phyloP scores from a whole-genome alignment of 2,329 filamentous ascomycete species.

The Colletotrichum euphorbiae region DNA sequence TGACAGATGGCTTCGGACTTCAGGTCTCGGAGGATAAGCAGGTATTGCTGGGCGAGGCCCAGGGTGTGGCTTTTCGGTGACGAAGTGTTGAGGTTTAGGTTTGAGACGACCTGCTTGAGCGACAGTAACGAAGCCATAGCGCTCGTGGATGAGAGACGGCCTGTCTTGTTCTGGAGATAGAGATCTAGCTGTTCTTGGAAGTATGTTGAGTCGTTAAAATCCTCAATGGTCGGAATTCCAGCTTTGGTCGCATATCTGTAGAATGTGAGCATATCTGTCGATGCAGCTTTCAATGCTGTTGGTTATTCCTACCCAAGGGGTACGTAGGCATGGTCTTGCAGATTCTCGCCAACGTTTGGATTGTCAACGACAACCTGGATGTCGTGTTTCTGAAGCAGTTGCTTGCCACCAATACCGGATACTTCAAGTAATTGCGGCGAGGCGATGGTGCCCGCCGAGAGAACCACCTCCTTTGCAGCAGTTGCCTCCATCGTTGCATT shows the following conservation, averaged over 20 bases:
- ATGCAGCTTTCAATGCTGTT: too few relatives aligned
- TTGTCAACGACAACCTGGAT: constrained; percentile 49
- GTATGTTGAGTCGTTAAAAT: constrained; percentile 30
- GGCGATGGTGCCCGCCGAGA: constrained; percentile 68
- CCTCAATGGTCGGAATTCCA: constrained; percentile 31
- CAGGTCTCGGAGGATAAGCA: constrained; percentile 21
- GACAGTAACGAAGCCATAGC: constrained; percentile 30
- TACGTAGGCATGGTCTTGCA: constrained; percentile 49
- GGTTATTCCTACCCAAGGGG: constrained; percentile 13
- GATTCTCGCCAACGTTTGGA: constrained; percentile 53
- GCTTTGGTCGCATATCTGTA: constrained; percentile 28
- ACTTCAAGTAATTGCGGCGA: constrained; percentile 71
- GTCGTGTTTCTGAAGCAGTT: constrained; percentile 47
- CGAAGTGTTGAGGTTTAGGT: not conserved
- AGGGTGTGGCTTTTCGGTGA: not conserved
- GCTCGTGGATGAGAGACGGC: constrained; percentile 32
- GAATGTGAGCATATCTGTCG: not conserved
- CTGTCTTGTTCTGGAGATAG: constrained; percentile 30
- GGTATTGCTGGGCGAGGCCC: constrained; percentile 24
- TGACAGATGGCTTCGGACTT: constrained; percentile 18
- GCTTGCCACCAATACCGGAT: constrained; percentile 66
- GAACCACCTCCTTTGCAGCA: constrained; percentile 62
- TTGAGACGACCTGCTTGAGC: constrained; percentile 26
- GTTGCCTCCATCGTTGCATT: constrained; percentile 32
- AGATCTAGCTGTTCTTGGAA: constrained; percentile 34